Percentiles rank a stretch among this genome's conserved stretches.
Evolutionary conservation across 441 rosid species (phyloP).

Genomic region (Brassica balearica): DNA sequence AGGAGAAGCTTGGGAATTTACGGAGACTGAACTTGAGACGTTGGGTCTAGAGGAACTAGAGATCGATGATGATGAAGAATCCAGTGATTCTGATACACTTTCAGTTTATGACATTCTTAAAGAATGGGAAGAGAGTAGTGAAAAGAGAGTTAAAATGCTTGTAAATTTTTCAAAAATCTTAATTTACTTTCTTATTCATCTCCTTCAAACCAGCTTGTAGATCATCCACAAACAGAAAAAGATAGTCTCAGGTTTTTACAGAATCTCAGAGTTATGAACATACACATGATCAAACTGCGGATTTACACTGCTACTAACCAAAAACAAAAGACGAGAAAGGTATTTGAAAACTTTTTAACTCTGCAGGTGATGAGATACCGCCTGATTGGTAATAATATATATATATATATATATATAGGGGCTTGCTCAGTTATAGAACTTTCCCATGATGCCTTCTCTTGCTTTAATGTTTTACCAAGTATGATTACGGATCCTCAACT

Average conservation of each 20-base stretch:
- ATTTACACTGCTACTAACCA: slow-evolving; percentile 40
- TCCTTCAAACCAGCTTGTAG: slow-evolving; percentile 28
- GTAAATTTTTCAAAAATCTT: slow-evolving; percentile 15
- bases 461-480: slow-evolving; percentile 52
- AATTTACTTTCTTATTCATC: slow-evolving; percentile 12
- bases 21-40: slow-evolving; percentile 44
- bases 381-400: slow-evolving; percentile 12
- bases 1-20: slow-evolving; percentile 30
- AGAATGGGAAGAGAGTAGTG: slow-evolving; percentile 64
- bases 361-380: slow-evolving; percentile 40
- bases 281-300: slow-evolving; percentile 27
- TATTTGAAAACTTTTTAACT: slow-evolving; percentile 21
- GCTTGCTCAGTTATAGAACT: slow-evolving; percentile 31
- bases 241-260: slow-evolving; percentile 18
- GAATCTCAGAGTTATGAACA: slow-evolving; percentile 35
- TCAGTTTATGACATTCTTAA: slow-evolving; percentile 71
- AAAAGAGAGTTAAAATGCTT: slow-evolving; percentile 44
- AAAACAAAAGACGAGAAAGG: slow-evolving; percentile 13
- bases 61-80: slow-evolving; percentile 48
- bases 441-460: background rate
- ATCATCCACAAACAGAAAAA: slow-evolving; percentile 12
- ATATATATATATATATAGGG: too few species aligned
- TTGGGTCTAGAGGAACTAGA: slow-evolving; percentile 44
- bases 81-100: slow-evolving; percentile 50
- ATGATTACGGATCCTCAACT: slow-evolving; percentile 54